Conservation (phyloP, 2,329 filamentous ascomycete species). For the Paramyrothecium roridum region DNA sequence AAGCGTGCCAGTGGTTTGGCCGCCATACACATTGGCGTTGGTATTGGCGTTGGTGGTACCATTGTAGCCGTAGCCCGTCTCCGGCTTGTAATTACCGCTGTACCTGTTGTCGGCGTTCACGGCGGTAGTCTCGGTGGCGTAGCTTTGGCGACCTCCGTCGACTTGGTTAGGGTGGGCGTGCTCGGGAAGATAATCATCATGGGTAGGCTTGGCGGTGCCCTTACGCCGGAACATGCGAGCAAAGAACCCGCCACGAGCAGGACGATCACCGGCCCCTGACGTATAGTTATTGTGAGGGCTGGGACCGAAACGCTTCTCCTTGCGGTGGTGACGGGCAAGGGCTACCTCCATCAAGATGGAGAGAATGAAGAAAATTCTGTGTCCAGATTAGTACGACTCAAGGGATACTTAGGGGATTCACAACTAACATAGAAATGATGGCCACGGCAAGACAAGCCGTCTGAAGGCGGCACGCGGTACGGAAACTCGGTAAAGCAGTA, state of each 20-base stretch:
- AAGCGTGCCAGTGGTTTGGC: slow-evolving; percentile 7
- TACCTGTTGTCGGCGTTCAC: slow-evolving; percentile 25
- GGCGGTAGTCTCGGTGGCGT: slow-evolving; percentile 33
- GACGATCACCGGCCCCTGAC: slow-evolving; percentile 36
- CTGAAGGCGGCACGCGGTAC: slow-evolving; percentile 67
- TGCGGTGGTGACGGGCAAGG: slow-evolving; percentile 68
- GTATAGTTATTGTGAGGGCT: slow-evolving; percentile 55
- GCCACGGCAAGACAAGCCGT: slow-evolving; percentile 74
- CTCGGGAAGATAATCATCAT: slow-evolving; percentile 30
- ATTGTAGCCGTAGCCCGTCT: background rate
- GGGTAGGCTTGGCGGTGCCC: slow-evolving; percentile 11
- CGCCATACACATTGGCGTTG: slow-evolving; percentile 1
- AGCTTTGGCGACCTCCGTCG: slow-evolving; percentile 35
- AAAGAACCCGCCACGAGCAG: slow-evolving; percentile 26
- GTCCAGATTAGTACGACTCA: background rate
- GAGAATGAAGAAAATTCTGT: slow-evolving; percentile 71
- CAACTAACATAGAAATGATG: slow-evolving; percentile 68
- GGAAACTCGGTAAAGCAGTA: slow-evolving; percentile 42
- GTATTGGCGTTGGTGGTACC: background rate
- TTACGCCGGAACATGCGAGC: slow-evolving; percentile 28
- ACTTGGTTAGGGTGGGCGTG: slow-evolving; percentile 39
- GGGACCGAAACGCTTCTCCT: slow-evolving; percentile 68
- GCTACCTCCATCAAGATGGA: slow-evolving; percentile 67
- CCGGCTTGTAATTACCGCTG: slow-evolving; percentile 11
- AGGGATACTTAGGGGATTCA: background rate